A percentile compares a stretch with the other conserved stretches of the same genome.
Conservation (phyloP, 495 filamentous ascomycete genomes). For the Xylaria flabelliformis region DNA sequence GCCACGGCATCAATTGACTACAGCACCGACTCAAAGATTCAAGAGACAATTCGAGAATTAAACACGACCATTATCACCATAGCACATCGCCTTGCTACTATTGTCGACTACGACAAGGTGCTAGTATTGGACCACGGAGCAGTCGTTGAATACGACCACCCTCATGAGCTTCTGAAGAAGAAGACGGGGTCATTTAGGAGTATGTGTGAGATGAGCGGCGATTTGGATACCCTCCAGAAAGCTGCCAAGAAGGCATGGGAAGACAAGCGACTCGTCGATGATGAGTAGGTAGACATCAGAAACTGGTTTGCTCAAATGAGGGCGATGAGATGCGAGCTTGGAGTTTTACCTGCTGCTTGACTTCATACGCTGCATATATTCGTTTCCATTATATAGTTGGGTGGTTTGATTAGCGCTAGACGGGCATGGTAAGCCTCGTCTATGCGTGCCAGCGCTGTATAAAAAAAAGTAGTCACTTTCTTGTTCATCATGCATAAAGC, state of each 20-base stretch:
- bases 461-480: not conserved
- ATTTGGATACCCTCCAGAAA: constrained; percentile 72
- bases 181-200: constrained; percentile 75
- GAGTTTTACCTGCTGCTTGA: not conserved
- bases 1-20: constrained; percentile 99
- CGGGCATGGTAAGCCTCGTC: not conserved
- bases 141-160: constrained; percentile 88
- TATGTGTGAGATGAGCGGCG: constrained; percentile 97
- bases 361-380: constrained; percentile 5
- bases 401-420: not conserved
- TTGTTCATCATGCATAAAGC: not conserved
- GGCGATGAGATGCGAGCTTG: not conserved
- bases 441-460: not conserved
- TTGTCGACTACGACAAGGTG: constrained; percentile 99
- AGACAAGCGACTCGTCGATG: constrained; percentile 50
- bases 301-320: constrained; percentile 4
- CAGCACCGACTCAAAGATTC: constrained; percentile 92
- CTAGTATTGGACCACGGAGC: constrained; percentile 89
- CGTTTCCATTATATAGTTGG: constrained; percentile 12
- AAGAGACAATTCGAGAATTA: constrained; percentile 90
- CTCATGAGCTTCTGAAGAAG: constrained; percentile 75
- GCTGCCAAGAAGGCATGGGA: constrained; percentile 74
- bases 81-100: constrained; percentile 95
- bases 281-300: constrained; percentile 31
- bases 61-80: constrained; percentile 96